Conservation (phyloP, 805 yeast species). For the Danielozyma ontarioensis region DNA sequence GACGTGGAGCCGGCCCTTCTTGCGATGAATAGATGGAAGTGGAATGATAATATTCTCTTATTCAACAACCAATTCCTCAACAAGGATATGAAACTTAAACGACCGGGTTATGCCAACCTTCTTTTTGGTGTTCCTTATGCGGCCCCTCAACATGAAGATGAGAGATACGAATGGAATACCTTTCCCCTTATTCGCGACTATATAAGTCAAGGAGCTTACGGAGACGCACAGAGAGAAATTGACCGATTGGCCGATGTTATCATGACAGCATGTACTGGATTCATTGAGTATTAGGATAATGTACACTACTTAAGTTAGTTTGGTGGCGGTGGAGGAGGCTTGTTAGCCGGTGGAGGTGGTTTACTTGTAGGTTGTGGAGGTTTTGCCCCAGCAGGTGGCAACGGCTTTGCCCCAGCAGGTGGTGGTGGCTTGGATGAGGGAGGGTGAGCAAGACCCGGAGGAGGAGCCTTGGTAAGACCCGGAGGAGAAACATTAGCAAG, state of each 20-base stretch:
- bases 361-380: constrained; percentile 1
- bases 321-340: constrained; percentile 7
- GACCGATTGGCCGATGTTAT: constrained; percentile 31
- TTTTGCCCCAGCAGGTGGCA: constrained; percentile 6
- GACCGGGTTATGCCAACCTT: constrained; percentile 65
- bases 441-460: not conserved
- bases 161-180: constrained; percentile 49
- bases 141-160: constrained; percentile 39
- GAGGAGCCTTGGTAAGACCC: not conserved
- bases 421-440: constrained; percentile 10
- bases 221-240: constrained; percentile 50
- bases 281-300: constrained; percentile 2
- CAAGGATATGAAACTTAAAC: constrained; percentile 37
- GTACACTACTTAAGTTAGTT: not conserved
- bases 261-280: constrained; percentile 11
- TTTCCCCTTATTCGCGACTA: constrained; percentile 79
- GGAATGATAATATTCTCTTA: constrained; percentile 64
- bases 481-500: constrained; percentile 1
- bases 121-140: constrained; percentile 64
- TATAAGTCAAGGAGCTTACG: constrained; percentile 44
- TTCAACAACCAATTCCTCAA: constrained; percentile 52
- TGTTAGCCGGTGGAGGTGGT: constrained; percentile 8
- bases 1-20: constrained; percentile 72
- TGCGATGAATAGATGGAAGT: constrained; percentile 68
- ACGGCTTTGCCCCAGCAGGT: constrained; percentile 19